Base-by-base conservation (phyloP, 768 basidiomycete genomes). In the Sporobolomyces roseus region DNA sequence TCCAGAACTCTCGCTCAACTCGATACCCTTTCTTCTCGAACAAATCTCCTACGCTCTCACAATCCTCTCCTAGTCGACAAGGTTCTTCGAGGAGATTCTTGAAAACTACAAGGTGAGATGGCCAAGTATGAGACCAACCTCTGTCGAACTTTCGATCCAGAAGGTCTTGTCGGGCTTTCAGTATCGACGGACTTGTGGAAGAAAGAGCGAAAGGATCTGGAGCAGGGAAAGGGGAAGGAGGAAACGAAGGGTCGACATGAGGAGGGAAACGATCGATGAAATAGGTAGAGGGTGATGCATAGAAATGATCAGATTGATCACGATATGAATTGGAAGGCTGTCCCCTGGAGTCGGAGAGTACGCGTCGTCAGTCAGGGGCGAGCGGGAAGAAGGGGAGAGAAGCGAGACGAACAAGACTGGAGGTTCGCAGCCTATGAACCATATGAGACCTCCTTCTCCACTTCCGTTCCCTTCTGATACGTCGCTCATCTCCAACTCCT, bases 401-500 rank as follows among this genome's bases (percentile, higher is more conserved):
- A 8, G 6, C n/a, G 46, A 17, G 1, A 82, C 88, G 74, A 79
- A 94, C 92, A 83, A 78, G 2, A 94, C 78, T 0, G 94, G 94
- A 2, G 96, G 96, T 76, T 97, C 94, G 75, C 96, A 99, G 8
- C 89, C 88, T 29, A 99, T 77, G 27, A 88, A 85, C 92, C 93
- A 98, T 74, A 88, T 80, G 60, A 80, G 79, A 12, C 84, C 84
- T 3, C 64, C 63, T 58, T 29, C 38, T n/a, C n/a, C n/a, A n/a
- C n/a, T n/a, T n/a, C n/a, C n/a, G n/a, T n/a, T n/a, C n/a, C n/a
- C n/a, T n/a, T n/a, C n/a, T n/a, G n/a, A n/a, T n/a, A n/a, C n/a
- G n/a, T n/a, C n/a, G 38, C 25, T 66, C 66, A 1, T 36, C 62
- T 84, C 85, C 13, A 91, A 82, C 55, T 88, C 83, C 30, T 81